phyloP scores from a whole-genome alignment of 2,329 filamentous ascomycete genomes.

The Nemania abortiva region DNA sequence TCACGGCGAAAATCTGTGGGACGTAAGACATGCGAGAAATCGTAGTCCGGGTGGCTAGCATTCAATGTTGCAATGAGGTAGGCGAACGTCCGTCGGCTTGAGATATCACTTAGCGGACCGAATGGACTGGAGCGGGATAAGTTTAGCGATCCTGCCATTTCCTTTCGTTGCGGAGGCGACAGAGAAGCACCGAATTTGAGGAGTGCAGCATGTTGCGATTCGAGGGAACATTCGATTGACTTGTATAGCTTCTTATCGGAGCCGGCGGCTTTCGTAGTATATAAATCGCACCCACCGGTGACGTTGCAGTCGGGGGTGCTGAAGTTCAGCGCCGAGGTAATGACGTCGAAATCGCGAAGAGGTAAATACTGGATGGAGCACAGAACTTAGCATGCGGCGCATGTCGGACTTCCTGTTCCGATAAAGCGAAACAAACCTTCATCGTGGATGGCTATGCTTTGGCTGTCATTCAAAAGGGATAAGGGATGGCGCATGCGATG shows the following conservation, averaged over 20 bases:
- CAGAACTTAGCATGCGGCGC: conserved; percentile 22
- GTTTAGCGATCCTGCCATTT: conserved; percentile 76
- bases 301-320: conserved; percentile 93
- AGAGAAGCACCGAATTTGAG: conserved; percentile 88
- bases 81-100: conserved; percentile 90
- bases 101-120: conserved; percentile 87
- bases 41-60: conserved; percentile 94
- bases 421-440: conserved; percentile 46
- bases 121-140: conserved; percentile 91
- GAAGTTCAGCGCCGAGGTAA: conserved; percentile 94
- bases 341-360: conserved; percentile 88
- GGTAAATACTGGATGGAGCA: conserved; percentile 79
- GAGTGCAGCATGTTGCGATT: conserved; percentile 90
- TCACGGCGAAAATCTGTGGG: conserved; percentile 92
- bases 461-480: conserved; percentile 7
- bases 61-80: conserved; percentile 97
- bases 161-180: conserved; percentile 82
- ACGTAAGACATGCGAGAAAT: conserved; percentile 92
- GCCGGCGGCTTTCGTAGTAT: conserved; percentile 95
- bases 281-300: conserved; percentile 93
- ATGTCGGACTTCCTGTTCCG: not conserved
- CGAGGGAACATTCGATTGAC: conserved; percentile 90
- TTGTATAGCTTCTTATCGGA: conserved; percentile 98
- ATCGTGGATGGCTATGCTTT: conserved; percentile 40
- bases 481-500: conserved; percentile 14